Evolutionary conservation across 768 basidiomycete species (phyloP).

Genomic region (Galerina sulciceps): DNA sequence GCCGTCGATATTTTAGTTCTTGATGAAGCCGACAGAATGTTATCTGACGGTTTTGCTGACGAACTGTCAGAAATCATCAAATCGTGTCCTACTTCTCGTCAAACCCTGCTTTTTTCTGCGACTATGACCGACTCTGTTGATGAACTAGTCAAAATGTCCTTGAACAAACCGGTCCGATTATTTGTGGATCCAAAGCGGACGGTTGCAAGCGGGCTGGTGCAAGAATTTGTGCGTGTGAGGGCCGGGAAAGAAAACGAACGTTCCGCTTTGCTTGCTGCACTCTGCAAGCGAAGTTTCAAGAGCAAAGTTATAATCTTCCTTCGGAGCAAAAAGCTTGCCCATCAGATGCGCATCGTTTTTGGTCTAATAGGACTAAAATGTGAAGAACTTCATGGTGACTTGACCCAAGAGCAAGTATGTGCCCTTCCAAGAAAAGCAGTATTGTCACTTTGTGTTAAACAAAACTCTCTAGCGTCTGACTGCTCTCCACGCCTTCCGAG

Average conservation of each 20-base stretch:
- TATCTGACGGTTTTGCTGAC: slow-evolving; percentile 93
- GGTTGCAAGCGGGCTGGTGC: slow-evolving; percentile 83
- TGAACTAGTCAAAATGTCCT: slow-evolving; percentile 88
- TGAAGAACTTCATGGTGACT: slow-evolving; percentile 92
- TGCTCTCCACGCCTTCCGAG: slow-evolving; percentile 86
- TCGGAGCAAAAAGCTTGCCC: slow-evolving; percentile 95
- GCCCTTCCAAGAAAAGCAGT: not conserved
- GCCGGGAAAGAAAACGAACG: slow-evolving; percentile 79
- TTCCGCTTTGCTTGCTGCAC: slow-evolving; percentile 72
- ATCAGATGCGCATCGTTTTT: slow-evolving; percentile 96
- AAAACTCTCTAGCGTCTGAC: slow-evolving; percentile 67
- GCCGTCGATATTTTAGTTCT: slow-evolving; percentile 92
- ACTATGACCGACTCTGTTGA: slow-evolving; percentile 99
- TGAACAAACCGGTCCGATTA: slow-evolving; percentile 90
- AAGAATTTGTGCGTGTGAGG: slow-evolving; percentile 94
- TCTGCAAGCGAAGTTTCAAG: slow-evolving; percentile 90
- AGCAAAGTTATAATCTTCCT: slow-evolving; percentile 89
- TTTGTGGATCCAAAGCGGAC: slow-evolving; percentile 95
- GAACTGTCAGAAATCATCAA: slow-evolving; percentile 94
- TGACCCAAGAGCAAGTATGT: slow-evolving; percentile 92
- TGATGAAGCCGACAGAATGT: slow-evolving; percentile 98
- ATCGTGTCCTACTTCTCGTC: slow-evolving; percentile 84
- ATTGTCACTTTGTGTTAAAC: not conserved
- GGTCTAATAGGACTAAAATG: slow-evolving; percentile 86
- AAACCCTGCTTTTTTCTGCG: slow-evolving; percentile 98